These are phyloP conservation scores for Ceratobasidium sp. DNA, from an alignment of 1,284 basidiomycete species.

Conservation along the genomic window DNA sequence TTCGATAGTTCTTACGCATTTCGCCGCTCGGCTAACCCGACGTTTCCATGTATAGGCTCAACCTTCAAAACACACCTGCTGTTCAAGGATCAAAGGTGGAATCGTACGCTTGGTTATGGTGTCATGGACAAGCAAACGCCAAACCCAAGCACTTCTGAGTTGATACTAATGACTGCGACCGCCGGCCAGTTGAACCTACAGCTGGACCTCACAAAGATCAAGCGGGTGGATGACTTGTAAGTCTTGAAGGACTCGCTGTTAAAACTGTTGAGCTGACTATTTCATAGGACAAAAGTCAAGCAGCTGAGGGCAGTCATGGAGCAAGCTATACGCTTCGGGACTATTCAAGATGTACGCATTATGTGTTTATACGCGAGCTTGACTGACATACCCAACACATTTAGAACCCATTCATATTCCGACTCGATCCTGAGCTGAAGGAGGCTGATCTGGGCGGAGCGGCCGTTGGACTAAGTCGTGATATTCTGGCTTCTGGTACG, in stretches of 20 bases:
- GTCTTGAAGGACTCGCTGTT: slow-evolving; percentile 46
- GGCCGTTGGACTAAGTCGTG: slow-evolving; percentile 78
- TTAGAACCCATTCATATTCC: slow-evolving; percentile 86
- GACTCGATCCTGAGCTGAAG: slow-evolving; percentile 79
- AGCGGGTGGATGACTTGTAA: slow-evolving; percentile 67
- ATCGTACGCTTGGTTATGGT: slow-evolving; percentile 76
- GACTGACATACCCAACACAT: background rate
- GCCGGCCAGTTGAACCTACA: slow-evolving; percentile 63
- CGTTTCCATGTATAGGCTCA: slow-evolving; percentile 61
- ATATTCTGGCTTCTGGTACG: slow-evolving; percentile 71
- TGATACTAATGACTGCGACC: slow-evolving; percentile 42
- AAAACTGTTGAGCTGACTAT: slow-evolving; percentile 41
- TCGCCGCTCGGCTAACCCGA: background rate
- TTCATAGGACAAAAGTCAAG: slow-evolving; percentile 65
- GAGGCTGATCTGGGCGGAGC: slow-evolving; percentile 84
- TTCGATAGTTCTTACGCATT: background rate
- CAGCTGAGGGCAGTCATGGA: slow-evolving; percentile 86
- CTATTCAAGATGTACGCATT: slow-evolving; percentile 65
- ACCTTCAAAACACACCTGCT: slow-evolving; percentile 75
- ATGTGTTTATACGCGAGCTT: background rate
- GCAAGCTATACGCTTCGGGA: slow-evolving; percentile 86
- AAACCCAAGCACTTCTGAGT: slow-evolving; percentile 38
- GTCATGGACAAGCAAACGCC: slow-evolving; percentile 63
- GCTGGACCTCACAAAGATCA: slow-evolving; percentile 69
- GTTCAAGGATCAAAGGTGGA: slow-evolving; percentile 67